Base-by-base conservation (phyloP, 371 early-diverging fungal species). In the Mortierella sp. region DNA sequence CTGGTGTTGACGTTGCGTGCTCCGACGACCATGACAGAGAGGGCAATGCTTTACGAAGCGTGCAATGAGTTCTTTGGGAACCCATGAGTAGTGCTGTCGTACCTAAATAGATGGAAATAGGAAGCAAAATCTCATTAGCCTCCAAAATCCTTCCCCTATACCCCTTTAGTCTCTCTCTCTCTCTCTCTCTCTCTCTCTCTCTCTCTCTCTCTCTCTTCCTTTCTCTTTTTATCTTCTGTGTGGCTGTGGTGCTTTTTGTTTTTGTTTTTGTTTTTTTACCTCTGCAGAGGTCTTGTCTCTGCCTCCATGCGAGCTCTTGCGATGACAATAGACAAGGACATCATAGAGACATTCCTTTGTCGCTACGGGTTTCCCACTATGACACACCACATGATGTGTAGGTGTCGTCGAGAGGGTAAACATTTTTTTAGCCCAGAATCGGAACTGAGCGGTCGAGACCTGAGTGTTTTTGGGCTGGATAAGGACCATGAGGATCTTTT, bases 401-500 rank as follows among this genome's bases (percentile, higher is more conserved):
- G 56, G 44, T n/a, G 84, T 83, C 11, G 62, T 68, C 0, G 62
- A 51, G 7, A 87, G 70, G 18, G 81, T 74, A 70, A 87, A 87
- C 87, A 87, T 87, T 55, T 87, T 87, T 66, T 87, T 87, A 48
- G 85, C 87, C 87, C 87, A 87, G 61, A 87, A 87, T 16, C 87
- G 72, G 63, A 87, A 87, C 57, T 87, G 87, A 18, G 87, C 87
- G 1, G 87, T 87, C 21, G 87, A 85, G 29, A 87, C 82, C 26
- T 84, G 70, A 6, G 87, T 87, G 57, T 87, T 87, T 25, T 82
- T 70, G 23, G 87, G 87, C 57, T 87, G 85, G 57, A 81, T 82
- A 18, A 87, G 75, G 1, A 87, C 87, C 68, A 83, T 83, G 2
- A 82, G 72, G 14, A 87, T 87, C 45, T 84, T 53, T 21, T 74